Base-by-base conservation (phyloP, 108 stramenopile species). In the Discostella pseudostelligera region DNA sequence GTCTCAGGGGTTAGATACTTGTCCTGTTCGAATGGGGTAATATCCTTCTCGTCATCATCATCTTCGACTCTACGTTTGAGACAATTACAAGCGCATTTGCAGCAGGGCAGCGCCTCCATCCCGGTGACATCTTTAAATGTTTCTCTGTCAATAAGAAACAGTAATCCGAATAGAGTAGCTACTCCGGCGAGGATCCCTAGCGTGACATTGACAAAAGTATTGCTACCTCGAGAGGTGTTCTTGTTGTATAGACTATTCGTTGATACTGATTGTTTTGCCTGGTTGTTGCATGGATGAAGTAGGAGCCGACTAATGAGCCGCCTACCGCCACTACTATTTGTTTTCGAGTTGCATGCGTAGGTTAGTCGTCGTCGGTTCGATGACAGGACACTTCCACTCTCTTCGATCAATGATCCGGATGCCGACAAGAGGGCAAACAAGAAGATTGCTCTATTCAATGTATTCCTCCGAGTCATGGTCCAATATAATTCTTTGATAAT, bases 141-240 rank as follows among this genome's bases (percentile, higher is more conserved):
- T 25, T 54, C 53, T 35, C 53, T 29, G n/a, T 54, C 53, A n/a
- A 54, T 8, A 16, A 54, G 32, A 25, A 35, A 54, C 13, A 54
- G 53, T 13, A 54, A 1, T 1, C 53, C 53, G 14, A 54, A 17
- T 5, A 54, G 11, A 11, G 32, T 35, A 2, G 12, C 10, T 2
- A 54, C 8, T 1, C 13, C 53, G 16, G 53, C 53, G 53, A 54
- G 29, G n/a, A 29, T 54, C 10, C 53, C 53, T 6, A 53, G 7
- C 32, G 53, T 36, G 12, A 54, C 53, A 16, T 29, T n/a, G 32
- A 36, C n/a, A 25, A 54, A 29, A 12, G 53, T 54, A 25, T 21
- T 36, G 29, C 53, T 17, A 1, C 53, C 32, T 2, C 32, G 53
- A 5, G 1, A 4, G 12, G n/a, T 54, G 13, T 54, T 54, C n/a